Percentiles rank a stretch among this genome's conserved stretches.
phyloP scores from a whole-genome alignment of 2,329 filamentous ascomycete genomes.

The Neoarthrinium moseri region DNA sequence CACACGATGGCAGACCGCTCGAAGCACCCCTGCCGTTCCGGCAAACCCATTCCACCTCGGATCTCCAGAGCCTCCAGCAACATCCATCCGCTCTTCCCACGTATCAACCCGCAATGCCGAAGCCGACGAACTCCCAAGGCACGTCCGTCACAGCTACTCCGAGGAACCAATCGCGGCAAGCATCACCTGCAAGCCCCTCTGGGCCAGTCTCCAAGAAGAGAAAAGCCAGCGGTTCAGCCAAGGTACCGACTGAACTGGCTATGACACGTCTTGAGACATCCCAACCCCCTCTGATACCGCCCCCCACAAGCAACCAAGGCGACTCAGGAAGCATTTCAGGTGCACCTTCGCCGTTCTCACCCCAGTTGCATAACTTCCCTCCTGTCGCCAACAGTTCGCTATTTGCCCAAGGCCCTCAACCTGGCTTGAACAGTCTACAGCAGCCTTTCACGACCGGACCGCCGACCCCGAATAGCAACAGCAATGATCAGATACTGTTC shows the following conservation, averaged over 20 bases:
- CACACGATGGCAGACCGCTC: conserved; percentile 29
- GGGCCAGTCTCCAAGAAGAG: conserved; percentile 76
- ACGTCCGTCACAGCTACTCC: conserved; percentile 42
- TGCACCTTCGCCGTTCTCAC: conserved; percentile 54
- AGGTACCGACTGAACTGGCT: conserved; percentile 69
- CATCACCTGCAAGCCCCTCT: conserved; percentile 64
- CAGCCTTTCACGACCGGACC: conserved; percentile 56
- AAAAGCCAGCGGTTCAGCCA: conserved; percentile 69
- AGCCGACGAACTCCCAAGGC: conserved; percentile 36
- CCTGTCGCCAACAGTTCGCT: conserved; percentile 33
- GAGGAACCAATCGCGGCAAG: conserved; percentile 67
- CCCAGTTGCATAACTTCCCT: conserved; percentile 43
- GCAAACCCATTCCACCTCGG: conserved; percentile 60
- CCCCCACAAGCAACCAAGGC: conserved; percentile 28
- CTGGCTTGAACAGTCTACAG: conserved; percentile 20
- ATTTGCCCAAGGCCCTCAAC: conserved; percentile 23
- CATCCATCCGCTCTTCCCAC: conserved; percentile 43
- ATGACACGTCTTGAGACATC: conserved; percentile 79
- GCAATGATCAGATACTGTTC: conserved; percentile 53
- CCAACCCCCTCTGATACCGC: conserved; percentile 36
- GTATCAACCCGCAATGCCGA: conserved; percentile 16
- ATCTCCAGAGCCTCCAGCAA: conserved; percentile 59
- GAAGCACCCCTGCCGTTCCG: conserved; percentile 44
- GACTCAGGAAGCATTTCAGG: conserved; percentile 31
- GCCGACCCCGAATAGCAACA: conserved; percentile 63